A percentile compares a stretch with the other conserved stretches of the same genome.
Evolutionary conservation across 1,284 basidiomycete species (phyloP).

Genomic region (Ganoderma resinaceum): DNA sequence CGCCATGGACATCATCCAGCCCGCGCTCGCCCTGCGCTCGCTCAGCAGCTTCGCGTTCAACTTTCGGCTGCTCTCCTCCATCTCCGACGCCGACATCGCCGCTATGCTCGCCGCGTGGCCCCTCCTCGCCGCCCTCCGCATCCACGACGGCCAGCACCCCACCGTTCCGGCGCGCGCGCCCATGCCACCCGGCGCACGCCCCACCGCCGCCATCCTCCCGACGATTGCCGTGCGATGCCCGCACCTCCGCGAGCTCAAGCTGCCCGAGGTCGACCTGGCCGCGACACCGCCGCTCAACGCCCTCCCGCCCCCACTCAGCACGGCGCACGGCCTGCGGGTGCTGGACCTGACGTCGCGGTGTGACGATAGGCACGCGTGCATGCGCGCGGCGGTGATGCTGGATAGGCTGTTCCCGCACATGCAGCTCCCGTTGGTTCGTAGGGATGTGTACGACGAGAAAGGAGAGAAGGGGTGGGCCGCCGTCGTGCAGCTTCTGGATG

Average conservation of each 20-base stretch:
- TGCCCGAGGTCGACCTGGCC: background rate
- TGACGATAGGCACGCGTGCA: background rate
- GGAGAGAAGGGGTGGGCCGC: background rate
- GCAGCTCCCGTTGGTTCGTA: background rate
- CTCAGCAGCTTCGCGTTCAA: background rate
- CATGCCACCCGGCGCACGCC: background rate
- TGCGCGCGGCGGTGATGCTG: background rate
- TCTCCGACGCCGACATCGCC: background rate
- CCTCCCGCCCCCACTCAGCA: background rate
- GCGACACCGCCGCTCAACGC: background rate
- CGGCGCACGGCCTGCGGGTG: background rate
- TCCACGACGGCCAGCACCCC: background rate
- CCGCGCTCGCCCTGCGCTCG: background rate
- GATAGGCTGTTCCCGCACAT: constrained; percentile 10
- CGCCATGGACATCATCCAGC: background rate
- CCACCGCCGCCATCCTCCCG: background rate
- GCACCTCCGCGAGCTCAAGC: background rate
- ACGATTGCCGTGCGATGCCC: background rate
- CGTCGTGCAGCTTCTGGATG: background rate
- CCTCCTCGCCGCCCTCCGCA: background rate
- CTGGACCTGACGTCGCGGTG: background rate
- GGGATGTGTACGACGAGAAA: background rate
- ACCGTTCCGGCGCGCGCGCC: background rate
- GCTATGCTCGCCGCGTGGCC: background rate
- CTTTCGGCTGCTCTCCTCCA: background rate